These are phyloP conservation scores for Arbutus unedo DNA, from an alignment of 148 eudicot species.

Conservation along the genomic window DNA sequence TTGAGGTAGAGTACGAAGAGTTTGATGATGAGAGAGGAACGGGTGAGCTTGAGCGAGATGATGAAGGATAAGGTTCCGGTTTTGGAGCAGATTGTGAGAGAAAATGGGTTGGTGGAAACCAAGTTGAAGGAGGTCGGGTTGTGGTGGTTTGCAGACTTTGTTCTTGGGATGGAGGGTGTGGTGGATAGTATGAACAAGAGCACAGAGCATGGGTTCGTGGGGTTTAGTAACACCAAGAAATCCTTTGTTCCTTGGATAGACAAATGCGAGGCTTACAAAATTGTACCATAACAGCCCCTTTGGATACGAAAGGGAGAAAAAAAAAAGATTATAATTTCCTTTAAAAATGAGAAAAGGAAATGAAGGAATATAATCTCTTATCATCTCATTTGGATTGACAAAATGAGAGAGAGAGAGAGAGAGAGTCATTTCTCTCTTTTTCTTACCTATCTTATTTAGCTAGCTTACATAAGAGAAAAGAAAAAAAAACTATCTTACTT, in stretches of 20 bases:
- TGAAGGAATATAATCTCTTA: too few relatives aligned
- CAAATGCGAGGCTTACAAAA: neutral
- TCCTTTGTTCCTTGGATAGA: constrained; percentile 3
- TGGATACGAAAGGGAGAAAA: too few relatives aligned
- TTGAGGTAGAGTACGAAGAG: constrained; percentile 14
- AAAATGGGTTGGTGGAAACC: neutral
- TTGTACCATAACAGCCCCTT: too few relatives aligned
- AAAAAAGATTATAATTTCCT: too few relatives aligned
- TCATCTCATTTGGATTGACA: too few relatives aligned
- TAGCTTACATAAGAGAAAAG: too few relatives aligned
- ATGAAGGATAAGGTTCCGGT: constrained; percentile 16
- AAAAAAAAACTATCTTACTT: too few relatives aligned
- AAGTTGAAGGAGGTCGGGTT: constrained; percentile 9
- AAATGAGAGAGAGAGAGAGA: too few relatives aligned
- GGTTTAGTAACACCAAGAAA: constrained; percentile 12
- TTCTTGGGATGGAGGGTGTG: neutral
- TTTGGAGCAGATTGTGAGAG: constrained; percentile 8
- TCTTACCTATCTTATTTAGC: too few relatives aligned
- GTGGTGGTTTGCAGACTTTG: constrained; percentile 12
- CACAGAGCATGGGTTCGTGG: constrained; percentile 18
- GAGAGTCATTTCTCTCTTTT: too few relatives aligned
- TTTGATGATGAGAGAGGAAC: constrained; percentile 16
- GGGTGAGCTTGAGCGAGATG: constrained; percentile 12
- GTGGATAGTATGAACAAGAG: constrained; percentile 16
- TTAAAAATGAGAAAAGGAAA: too few relatives aligned